A percentile compares a stretch with the other conserved stretches of the same genome.
Evolutionary conservation across 2,329 filamentous ascomycete genomes (phyloP).

Genomic region (Epichloe aotearoae): DNA sequence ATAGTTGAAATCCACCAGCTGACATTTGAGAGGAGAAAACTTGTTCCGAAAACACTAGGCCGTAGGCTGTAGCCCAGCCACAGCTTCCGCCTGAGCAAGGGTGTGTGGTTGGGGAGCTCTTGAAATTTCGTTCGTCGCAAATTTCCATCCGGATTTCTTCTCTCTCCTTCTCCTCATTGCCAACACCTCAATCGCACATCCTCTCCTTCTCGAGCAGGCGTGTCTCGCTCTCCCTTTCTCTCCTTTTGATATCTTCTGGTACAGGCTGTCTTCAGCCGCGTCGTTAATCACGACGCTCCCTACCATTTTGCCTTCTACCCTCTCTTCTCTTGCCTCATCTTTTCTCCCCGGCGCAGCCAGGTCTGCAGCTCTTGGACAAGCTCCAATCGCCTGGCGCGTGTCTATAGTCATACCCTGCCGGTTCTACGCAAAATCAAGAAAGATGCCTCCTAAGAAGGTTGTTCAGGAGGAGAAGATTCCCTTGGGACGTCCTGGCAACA

Average conservation of each 20-base stretch:
- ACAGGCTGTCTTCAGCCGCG: conserved; percentile 30
- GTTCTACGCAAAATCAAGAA: conserved; percentile 48
- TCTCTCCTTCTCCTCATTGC: conserved; percentile 8
- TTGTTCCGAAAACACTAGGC: conserved; percentile 1
- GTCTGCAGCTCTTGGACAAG: conserved; percentile 44
- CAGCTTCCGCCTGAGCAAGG: neutral
- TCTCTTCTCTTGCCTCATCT: conserved; percentile 39
- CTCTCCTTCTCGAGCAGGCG: conserved; percentile 13
- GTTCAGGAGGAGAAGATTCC: conserved; percentile 91
- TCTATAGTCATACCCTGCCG: conserved; percentile 36
- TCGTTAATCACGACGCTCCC: conserved; percentile 31
- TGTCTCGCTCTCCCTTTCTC: conserved; percentile 3
- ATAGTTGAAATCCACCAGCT: too few relatives aligned
- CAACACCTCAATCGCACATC: neutral
- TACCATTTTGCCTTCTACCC: conserved; percentile 23
- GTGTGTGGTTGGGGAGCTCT: conserved; percentile 10
- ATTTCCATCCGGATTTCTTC: conserved; percentile 11
- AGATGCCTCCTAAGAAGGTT: conserved; percentile 93
- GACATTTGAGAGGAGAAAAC: conserved; percentile 3
- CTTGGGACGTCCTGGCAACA: conserved; percentile 93
- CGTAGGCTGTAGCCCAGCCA: neutral
- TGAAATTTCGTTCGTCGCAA: conserved; percentile 18
- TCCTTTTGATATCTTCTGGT: conserved; percentile 9
- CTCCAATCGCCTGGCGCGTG: conserved; percentile 40
- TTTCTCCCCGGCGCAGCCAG: conserved; percentile 49